Conservation (phyloP, 192 early-diverging fungal species). For the Radiomyces spectabilis region DNA sequence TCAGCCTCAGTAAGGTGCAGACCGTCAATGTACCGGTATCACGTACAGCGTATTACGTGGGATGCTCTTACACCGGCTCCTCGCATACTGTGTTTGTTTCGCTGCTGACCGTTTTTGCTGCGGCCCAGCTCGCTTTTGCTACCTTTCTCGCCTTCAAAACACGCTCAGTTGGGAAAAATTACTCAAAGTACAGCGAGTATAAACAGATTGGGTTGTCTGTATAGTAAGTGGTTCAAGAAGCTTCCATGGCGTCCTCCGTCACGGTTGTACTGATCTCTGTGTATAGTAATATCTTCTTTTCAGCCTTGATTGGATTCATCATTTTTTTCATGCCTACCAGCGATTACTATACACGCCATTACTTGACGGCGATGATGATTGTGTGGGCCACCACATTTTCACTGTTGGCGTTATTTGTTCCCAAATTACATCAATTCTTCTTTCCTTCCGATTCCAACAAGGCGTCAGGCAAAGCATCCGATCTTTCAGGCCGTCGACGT, state of each 20-base stretch:
- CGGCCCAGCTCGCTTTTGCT: constrained; percentile 25
- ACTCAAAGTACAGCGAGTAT: constrained; percentile 40
- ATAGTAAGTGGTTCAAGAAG: constrained; percentile 31
- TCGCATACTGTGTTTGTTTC: constrained; percentile 5
- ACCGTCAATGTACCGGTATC: constrained; percentile 4
- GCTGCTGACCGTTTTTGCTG: constrained; percentile 20
- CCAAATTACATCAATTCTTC: constrained; percentile 25
- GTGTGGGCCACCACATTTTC: constrained; percentile 42
- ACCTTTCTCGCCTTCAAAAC: constrained; percentile 38
- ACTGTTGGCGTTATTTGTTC: constrained; percentile 35
- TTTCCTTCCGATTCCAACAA: neutral
- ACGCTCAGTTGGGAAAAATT: constrained; percentile 24
- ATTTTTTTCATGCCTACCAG: constrained; percentile 30
- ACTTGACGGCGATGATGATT: constrained; percentile 30
- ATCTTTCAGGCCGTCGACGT: neutral
- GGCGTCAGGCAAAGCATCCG: constrained; percentile 2
- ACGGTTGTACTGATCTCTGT: neutral
- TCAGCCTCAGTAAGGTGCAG: neutral
- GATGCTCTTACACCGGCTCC: constrained; percentile 12
- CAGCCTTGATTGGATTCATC: constrained; percentile 30
- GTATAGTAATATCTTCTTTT: constrained; percentile 40
- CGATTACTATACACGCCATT: constrained; percentile 34
- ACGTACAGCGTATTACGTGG: constrained; percentile 11
- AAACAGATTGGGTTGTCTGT: constrained; percentile 42
- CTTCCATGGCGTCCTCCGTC: no score